Base-by-base conservation (phyloP, 129 eudicot genomes). In the Pittosporum tobira region DNA sequence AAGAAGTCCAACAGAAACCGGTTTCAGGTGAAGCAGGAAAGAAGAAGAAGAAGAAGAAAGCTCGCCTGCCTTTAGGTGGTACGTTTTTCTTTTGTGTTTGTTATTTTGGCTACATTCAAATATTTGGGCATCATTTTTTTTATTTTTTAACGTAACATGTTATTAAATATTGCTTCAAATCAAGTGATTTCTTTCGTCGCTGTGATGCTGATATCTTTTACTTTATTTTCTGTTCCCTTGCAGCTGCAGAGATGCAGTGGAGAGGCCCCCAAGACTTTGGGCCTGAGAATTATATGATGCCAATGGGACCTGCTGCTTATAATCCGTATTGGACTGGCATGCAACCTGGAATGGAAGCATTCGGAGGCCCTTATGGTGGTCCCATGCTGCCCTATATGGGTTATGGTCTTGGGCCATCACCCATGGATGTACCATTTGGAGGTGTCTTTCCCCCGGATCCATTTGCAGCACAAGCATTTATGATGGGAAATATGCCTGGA, bases 241-340 rank as follows among this genome's bases (percentile, higher is more conserved):
- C 81, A 82, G 87, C 77, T 59, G 73, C 83, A 50, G 99, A 91
- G 61, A 86, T 86, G 94, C 98, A 87, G 65, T 84, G 96, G 99
- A 77, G 84, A 74, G 64, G 70, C 22, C 61, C 82, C 19, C 94
- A 77, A 51, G 94, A 86, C 10, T 76, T 72, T 55, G 89, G 77
- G 61, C 76, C 82, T 19, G 99, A 83, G 56, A 81, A 72, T 59
- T 83, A 72, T 47, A 81, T 87, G 94, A 87, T 88, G 90, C 84
- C 80, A 23, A 75, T 82, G 66, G 91, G 83, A 22, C 96, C 84
- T 59, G 46, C 75, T 37, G 47, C 79, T 25, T 89, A 72, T 63
- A 86, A 86, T 74, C 95, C 95, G 0, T 83, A 63, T 34, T 85
- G 89, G 87, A 71, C 57, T 0, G 94, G 94, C 37, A 79, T 85